Percentiles rank a stretch among this genome's conserved stretches.
These are phyloP conservation scores for Reticulascus tulasneorum DNA, from an alignment of 2,329 filamentous ascomycete species.

Conservation along the genomic window DNA sequence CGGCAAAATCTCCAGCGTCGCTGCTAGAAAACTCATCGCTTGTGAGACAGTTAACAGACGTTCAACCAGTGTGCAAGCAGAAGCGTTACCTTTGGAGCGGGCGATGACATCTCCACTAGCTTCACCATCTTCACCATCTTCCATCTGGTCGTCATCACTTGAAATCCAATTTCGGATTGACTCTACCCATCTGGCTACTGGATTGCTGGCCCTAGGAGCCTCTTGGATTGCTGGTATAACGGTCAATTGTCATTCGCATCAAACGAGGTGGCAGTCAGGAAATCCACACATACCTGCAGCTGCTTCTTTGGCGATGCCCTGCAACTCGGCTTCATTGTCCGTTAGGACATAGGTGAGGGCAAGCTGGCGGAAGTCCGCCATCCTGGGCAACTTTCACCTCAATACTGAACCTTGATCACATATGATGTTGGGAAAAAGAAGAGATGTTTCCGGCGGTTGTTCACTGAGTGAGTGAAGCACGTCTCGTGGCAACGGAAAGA, in stretches of 20 bases:
- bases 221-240: conserved; percentile 38
- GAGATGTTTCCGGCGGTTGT: too few species aligned
- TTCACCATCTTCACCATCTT: conserved; percentile 35
- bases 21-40: conserved; percentile 55
- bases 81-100: conserved; percentile 45
- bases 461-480: too few species aligned
- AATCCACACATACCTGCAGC: conserved; percentile 32
- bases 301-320: conserved; percentile 39
- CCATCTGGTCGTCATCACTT: conserved; percentile 28
- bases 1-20: conserved; percentile 46
- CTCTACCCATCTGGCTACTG: conserved; percentile 51
- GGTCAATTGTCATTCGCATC: too few species aligned
- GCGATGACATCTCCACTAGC: conserved; percentile 48
- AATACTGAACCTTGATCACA: too few species aligned
- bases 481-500: too few species aligned
- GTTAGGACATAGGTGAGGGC: conserved; percentile 52
- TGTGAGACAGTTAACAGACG: neutral
- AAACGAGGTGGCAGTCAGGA: too few species aligned
- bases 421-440: too few species aligned
- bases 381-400: conserved; percentile 19
- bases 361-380: conserved; percentile 49
- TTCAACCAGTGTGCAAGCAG: too few species aligned
- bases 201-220: conserved; percentile 37
- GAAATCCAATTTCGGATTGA: conserved; percentile 54
- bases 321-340: conserved; percentile 39